Conservation (phyloP, 139 green algal genomes). For the Haematococcus sp. region DNA sequence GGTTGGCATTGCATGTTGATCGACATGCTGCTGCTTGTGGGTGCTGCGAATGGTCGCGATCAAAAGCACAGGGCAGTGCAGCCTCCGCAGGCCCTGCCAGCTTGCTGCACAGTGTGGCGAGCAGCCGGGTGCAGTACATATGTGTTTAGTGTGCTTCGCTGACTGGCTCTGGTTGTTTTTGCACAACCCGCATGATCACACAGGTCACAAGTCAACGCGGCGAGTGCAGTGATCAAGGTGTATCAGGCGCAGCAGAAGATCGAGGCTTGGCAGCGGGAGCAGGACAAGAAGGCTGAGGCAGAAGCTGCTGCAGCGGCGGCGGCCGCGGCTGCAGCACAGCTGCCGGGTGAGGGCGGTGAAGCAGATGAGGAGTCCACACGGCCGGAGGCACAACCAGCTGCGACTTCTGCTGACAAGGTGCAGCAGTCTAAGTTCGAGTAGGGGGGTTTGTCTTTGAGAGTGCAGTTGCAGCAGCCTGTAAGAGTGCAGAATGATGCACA, state of each 20-base stretch:
- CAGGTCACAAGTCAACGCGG: slow-evolving; percentile 56
- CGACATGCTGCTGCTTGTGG: too few species aligned
- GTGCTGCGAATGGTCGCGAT: too few species aligned
- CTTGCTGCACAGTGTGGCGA: too few species aligned
- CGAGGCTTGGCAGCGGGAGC: slow-evolving; percentile 44
- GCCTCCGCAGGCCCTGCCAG: not conserved
- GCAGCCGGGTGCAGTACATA: too few species aligned
- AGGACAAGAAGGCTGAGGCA: slow-evolving; percentile 23
- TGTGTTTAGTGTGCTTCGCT: too few species aligned
- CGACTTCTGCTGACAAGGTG: too few species aligned
- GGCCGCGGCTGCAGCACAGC: not conserved
- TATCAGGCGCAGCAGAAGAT: slow-evolving; percentile 66
- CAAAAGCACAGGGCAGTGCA: too few species aligned
- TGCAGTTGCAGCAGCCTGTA: too few species aligned
- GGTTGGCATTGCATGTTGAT: not conserved
- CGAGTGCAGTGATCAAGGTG: slow-evolving; percentile 68
- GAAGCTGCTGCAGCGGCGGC: not conserved
- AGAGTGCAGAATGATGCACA: too few species aligned
- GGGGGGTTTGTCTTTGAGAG: too few species aligned
- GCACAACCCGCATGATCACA: not conserved
- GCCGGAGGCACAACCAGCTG: not conserved
- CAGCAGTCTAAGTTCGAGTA: too few species aligned
- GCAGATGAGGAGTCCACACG: not conserved
- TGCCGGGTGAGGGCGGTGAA: not conserved
- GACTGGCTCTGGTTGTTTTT: too few species aligned